phyloP scores from a whole-genome alignment of 805 yeast species.

The Crinitomyces ghanaensis region DNA sequence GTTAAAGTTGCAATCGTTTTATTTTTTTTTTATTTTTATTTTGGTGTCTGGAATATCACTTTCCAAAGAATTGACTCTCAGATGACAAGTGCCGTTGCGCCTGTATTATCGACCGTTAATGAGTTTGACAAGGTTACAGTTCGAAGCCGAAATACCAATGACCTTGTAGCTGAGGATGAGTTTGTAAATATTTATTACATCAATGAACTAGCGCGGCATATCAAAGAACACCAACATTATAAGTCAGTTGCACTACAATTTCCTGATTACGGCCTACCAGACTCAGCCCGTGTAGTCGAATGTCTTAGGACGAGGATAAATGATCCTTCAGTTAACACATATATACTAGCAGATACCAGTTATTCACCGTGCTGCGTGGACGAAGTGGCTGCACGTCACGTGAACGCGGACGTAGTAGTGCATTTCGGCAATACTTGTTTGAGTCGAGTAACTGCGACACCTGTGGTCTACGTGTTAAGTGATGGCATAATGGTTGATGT shows the following conservation, averaged over 20 bases:
- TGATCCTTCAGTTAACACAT: constrained; percentile 30
- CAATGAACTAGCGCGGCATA: constrained; percentile 33
- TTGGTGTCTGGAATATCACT: no score
- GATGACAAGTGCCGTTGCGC: constrained; percentile 41
- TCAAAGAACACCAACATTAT: constrained; percentile 31
- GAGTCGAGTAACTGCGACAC: constrained; percentile 61
- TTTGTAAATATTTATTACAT: constrained; percentile 47
- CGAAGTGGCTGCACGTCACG: constrained; percentile 94
- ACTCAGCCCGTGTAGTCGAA: constrained; percentile 52
- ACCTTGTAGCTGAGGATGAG: constrained; percentile 17
- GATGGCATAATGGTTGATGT: constrained; percentile 41
- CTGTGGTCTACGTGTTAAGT: constrained; percentile 74
- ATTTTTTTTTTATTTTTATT: no score
- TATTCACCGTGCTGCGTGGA: constrained; percentile 94
- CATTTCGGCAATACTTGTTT: constrained; percentile 95
- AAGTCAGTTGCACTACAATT: constrained; percentile 71
- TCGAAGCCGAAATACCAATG: constrained; percentile 19
- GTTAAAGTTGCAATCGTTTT: no score
- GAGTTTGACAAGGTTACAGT: constrained; percentile 42
- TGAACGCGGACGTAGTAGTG: constrained; percentile 67
- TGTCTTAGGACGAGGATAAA: constrained; percentile 1
- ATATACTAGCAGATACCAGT: constrained; percentile 91
- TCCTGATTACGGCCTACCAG: constrained; percentile 71
- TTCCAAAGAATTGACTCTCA: no score
- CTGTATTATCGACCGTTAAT: constrained; percentile 64